Evolutionary conservation across 2,329 filamentous ascomycete species (phyloP).

Genomic region (Trichoderma lentiforme): DNA sequence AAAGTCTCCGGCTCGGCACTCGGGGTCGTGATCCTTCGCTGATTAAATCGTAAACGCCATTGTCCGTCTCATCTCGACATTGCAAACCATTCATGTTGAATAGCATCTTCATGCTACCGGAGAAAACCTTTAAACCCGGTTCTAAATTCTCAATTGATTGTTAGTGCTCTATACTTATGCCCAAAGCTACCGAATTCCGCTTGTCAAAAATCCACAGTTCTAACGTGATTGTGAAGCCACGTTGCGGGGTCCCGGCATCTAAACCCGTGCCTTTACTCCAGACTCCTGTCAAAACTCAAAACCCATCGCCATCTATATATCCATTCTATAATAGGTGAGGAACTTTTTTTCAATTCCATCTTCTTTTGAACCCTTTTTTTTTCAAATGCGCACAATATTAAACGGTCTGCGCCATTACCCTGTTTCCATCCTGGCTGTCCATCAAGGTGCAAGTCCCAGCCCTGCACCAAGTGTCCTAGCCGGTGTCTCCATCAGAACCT

Average conservation of each 20-base stretch:
- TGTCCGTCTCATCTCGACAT: not conserved
- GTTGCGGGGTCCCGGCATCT: not conserved
- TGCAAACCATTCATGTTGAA: not conserved
- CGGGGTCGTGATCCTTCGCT: not conserved
- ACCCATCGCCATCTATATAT: not conserved
- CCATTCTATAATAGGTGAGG: not conserved
- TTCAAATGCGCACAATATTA: not conserved
- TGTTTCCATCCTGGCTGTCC: not conserved
- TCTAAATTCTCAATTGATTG: not conserved
- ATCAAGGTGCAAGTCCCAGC: constrained; percentile 14
- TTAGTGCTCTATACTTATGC: constrained; percentile 4
- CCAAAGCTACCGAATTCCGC: not conserved
- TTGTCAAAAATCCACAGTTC: not conserved
- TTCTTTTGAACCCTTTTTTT: not conserved
- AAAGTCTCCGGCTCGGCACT: not conserved
- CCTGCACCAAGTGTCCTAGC: not conserved
- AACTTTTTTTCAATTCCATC: not conserved
- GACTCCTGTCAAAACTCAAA: not conserved
- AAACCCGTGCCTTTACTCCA: not conserved
- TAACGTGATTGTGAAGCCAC: constrained; percentile 1
- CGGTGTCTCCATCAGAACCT: not conserved
- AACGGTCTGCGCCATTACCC: not conserved
- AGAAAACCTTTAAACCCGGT: not conserved
- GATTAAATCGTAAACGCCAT: not conserved
- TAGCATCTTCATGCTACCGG: not conserved